These are phyloP conservation scores for Phylloporus scabripes DNA, from an alignment of 768 basidiomycete genomes.

Conservation along the genomic window DNA sequence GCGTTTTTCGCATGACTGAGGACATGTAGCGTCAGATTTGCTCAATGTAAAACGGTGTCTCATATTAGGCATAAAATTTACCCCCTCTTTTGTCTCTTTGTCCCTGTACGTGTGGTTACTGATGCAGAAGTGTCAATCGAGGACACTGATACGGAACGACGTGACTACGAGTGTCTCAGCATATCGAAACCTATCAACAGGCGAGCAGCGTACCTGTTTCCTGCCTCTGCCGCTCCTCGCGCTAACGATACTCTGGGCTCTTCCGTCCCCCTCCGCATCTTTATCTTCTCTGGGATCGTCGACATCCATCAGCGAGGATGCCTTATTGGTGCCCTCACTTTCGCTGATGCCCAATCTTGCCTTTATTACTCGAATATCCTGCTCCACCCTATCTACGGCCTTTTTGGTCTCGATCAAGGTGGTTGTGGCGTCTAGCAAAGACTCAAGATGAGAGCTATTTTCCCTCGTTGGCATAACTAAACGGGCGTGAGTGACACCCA, in stretches of 20 bases:
- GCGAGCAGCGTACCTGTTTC: constrained; percentile 42
- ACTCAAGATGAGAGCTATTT: constrained; percentile 70
- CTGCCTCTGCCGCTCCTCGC: constrained; percentile 49
- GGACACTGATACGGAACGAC: constrained; percentile 68
- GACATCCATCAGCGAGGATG: constrained; percentile 45
- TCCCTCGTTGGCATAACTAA: constrained; percentile 93
- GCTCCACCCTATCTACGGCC: constrained; percentile 77
- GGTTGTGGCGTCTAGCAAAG: constrained; percentile 63
- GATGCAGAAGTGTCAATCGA: constrained; percentile 67
- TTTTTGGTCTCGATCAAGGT: constrained; percentile 87
- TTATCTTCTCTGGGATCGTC: constrained; percentile 37
- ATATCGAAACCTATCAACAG: not conserved
- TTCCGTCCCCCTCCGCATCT: constrained; percentile 40
- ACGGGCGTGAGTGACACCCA: constrained; percentile 64
- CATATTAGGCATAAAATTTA: constrained; percentile 22
- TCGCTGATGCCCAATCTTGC: constrained; percentile 52
- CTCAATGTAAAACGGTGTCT: constrained; percentile 9
- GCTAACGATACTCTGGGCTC: constrained; percentile 64
- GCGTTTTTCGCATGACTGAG: constrained; percentile 51
- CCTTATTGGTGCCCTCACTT: constrained; percentile 38
- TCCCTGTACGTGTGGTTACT: constrained; percentile 43
- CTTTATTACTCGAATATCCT: constrained; percentile 72
- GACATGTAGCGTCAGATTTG: not conserved
- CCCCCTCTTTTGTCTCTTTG: constrained; percentile 54
- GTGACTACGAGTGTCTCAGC: constrained; percentile 33